phyloP scores from a whole-genome alignment of 192 early-diverging fungal genomes.

The Coemansia guatemalensis region DNA sequence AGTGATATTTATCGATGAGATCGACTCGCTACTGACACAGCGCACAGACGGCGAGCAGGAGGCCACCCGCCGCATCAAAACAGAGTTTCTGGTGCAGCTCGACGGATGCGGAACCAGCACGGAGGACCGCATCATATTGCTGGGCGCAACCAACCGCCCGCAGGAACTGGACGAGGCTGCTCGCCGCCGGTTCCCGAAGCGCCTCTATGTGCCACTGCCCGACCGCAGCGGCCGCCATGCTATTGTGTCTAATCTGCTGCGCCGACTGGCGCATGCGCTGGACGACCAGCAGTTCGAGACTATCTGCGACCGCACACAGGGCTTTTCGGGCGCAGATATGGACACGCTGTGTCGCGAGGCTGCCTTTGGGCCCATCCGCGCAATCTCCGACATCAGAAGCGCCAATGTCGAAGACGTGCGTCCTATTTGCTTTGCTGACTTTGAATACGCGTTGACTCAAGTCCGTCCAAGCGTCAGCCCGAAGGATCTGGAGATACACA shows the following conservation, averaged over 20 bases:
- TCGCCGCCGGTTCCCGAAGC: conserved; percentile 68
- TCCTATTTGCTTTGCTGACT: conserved; percentile 72
- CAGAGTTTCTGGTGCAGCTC: conserved; percentile 86
- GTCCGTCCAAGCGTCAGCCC: conserved; percentile 82
- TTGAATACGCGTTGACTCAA: conserved; percentile 77
- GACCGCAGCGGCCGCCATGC: conserved; percentile 64
- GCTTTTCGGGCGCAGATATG: conserved; percentile 90
- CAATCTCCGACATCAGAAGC: conserved; percentile 59
- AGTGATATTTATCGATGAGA: conserved; percentile 93
- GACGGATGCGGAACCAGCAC: conserved; percentile 72
- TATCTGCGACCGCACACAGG: conserved; percentile 66
- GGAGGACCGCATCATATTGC: conserved; percentile 78
- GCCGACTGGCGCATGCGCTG: conserved; percentile 59
- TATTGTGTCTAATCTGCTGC: conserved; percentile 66
- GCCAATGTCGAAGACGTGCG: conserved; percentile 66
- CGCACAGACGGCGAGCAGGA: conserved; percentile 89
- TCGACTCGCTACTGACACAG: conserved; percentile 87
- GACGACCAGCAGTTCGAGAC: conserved; percentile 58
- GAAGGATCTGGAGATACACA: conserved; percentile 75
- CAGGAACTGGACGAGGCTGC: conserved; percentile 95
- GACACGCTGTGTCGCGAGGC: conserved; percentile 78
- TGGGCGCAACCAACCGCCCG: conserved; percentile 76
- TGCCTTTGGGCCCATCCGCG: conserved; percentile 71
- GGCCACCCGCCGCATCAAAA: conserved; percentile 86
- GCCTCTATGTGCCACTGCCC: conserved; percentile 84